These are phyloP conservation scores for Globisporangium nagaii DNA, from an alignment of 352 stramenopile species.

Conservation along the genomic window DNA sequence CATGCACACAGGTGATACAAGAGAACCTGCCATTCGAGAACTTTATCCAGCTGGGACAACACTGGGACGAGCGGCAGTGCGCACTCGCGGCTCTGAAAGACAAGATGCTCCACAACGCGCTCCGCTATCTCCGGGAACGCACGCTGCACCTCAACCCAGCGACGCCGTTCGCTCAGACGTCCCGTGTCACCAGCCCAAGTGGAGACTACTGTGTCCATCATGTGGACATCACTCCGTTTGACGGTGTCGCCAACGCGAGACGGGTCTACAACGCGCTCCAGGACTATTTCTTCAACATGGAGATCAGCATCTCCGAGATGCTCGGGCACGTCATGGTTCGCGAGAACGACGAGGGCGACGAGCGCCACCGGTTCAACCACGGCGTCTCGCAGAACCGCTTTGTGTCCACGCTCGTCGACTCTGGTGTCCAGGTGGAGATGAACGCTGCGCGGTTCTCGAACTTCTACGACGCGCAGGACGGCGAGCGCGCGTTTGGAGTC, in stretches of 20 bases:
- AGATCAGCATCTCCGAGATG: conserved; percentile 1
- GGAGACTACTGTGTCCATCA: neutral
- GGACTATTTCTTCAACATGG: conserved; percentile 1
- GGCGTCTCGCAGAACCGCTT: conserved; percentile 1
- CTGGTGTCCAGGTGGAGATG: conserved; percentile 3
- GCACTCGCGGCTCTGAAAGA: conserved; percentile 25
- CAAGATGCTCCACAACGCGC: conserved; percentile 23
- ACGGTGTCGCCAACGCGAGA: neutral
- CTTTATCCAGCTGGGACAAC: conserved; percentile 17
- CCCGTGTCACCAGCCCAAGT: neutral
- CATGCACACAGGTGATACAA: neutral
- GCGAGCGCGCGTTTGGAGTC: neutral
- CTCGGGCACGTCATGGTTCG: neutral
- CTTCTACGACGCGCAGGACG: neutral
- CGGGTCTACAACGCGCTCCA: neutral
- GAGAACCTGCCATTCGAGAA: neutral
- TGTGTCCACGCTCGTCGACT: neutral
- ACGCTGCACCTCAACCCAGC: conserved; percentile 26
- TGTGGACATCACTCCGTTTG: neutral
- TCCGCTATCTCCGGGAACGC: conserved; percentile 28
- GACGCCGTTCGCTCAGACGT: conserved; percentile 11
- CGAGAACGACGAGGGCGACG: neutral
- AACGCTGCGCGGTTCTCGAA: neutral
- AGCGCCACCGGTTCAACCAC: neutral
- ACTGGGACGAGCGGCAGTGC: conserved; percentile 16